Percentiles rank a stretch among this genome's conserved stretches.
Evolutionary conservation across 768 basidiomycete species (phyloP).

Genomic region (Inosperma sp.): DNA sequence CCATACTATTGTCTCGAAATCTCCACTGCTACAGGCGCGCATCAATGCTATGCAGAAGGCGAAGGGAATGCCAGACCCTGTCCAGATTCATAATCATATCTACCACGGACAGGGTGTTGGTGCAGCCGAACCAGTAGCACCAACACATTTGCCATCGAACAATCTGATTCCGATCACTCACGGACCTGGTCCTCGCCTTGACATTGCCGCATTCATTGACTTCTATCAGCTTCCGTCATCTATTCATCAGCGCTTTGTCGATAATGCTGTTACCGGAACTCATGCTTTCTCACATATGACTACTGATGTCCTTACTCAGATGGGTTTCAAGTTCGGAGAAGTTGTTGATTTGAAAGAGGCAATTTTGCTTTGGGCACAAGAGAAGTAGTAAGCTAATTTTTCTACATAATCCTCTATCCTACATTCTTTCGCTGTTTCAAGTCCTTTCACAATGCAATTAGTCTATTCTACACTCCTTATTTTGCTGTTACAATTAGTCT

Average conservation of each 20-base stretch:
- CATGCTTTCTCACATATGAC: constrained; percentile 6
- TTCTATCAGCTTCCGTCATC: background rate
- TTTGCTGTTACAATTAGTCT: too few relatives aligned
- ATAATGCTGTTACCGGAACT: background rate
- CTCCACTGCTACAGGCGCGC: constrained; percentile 16
- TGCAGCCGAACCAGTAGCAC: background rate
- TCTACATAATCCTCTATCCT: background rate
- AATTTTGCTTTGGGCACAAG: constrained; percentile 1
- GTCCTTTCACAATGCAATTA: too few relatives aligned
- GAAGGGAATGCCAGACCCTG: background rate
- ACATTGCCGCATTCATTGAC: background rate
- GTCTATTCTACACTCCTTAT: too few relatives aligned
- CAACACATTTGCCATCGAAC: background rate
- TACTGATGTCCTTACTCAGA: background rate
- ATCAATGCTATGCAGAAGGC: constrained; percentile 15
- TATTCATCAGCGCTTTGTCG: background rate
- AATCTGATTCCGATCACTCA: background rate
- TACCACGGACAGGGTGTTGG: background rate
- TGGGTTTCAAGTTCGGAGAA: constrained; percentile 9
- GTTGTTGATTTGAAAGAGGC: constrained; percentile 7
- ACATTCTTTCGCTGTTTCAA: too few relatives aligned
- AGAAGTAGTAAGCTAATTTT: background rate
- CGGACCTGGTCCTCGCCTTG: background rate
- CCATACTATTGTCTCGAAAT: constrained; percentile 10
- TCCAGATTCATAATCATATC: background rate